These are phyloP conservation scores for Ceratobasidium papillatum DNA, from an alignment of 1,284 basidiomycete species.

Conservation along the genomic window DNA sequence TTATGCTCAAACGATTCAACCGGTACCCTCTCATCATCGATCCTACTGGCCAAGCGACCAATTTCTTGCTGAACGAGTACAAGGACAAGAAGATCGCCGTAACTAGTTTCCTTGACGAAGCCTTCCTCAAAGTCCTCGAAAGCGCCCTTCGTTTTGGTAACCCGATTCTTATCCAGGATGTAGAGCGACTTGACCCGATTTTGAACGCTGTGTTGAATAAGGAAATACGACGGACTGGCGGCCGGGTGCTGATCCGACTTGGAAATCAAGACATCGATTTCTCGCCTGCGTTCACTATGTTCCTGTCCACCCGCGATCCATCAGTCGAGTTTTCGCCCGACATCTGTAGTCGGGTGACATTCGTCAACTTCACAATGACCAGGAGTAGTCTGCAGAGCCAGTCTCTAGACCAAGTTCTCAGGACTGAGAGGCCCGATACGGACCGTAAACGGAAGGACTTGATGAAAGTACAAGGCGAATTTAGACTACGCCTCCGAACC, in stretches of 20 bases:
- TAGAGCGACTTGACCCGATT: conserved; percentile 97
- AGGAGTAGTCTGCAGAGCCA: conserved; percentile 97
- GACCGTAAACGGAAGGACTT: conserved; percentile 97
- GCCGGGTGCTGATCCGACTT: conserved; percentile 95
- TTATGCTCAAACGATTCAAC: conserved; percentile 98
- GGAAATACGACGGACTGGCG: conserved; percentile 94
- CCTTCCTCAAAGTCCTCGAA: conserved; percentile 98
- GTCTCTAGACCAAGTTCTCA: conserved; percentile 95
- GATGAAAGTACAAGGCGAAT: conserved; percentile 99
- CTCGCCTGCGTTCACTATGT: conserved; percentile 99
- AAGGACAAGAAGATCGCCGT: conserved; percentile 96
- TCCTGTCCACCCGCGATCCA: conserved; percentile 96
- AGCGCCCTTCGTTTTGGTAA: conserved; percentile 99
- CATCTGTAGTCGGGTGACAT: conserved; percentile 98
- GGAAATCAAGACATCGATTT: conserved; percentile 99
- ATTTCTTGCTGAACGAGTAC: conserved; percentile 94
- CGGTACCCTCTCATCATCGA: conserved; percentile 99
- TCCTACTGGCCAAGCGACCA: conserved; percentile 97
- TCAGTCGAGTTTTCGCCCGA: conserved; percentile 98
- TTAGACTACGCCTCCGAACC: conserved; percentile 90
- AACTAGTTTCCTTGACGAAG: conserved; percentile 98
- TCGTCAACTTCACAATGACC: conserved; percentile 99
- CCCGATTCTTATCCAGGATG: conserved; percentile 96
- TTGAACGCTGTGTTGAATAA: conserved; percentile 97
- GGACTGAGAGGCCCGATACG: conserved; percentile 95